phyloP scores from a whole-genome alignment of 768 basidiomycete genomes.

The Rhizopogon vinicolor region DNA sequence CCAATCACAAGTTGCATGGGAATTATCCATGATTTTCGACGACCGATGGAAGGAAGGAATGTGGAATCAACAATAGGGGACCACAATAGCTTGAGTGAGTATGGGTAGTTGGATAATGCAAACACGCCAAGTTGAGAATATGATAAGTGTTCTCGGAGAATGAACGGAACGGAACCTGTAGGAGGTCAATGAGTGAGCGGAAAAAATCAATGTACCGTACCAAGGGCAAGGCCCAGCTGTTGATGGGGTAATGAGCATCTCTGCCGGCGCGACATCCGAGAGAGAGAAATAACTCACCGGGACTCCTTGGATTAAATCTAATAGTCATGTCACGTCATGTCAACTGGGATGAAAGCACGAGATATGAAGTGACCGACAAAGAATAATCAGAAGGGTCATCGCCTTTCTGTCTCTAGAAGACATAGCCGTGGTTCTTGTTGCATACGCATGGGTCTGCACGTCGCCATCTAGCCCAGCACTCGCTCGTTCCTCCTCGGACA shows the following conservation, averaged over 20 bases:
- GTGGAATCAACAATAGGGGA: constrained; percentile 95
- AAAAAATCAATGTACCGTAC: constrained; percentile 31
- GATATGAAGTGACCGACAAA: constrained; percentile 58
- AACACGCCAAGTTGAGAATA: constrained; percentile 97
- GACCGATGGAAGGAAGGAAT: constrained; percentile 78
- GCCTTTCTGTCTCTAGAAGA: constrained; percentile 77
- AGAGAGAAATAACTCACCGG: constrained; percentile 54
- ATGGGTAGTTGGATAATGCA: constrained; percentile 89
- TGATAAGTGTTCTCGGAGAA: constrained; percentile 90
- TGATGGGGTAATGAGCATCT: not conserved
- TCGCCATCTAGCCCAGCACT: constrained; percentile 36
- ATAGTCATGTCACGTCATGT: constrained; percentile 4
- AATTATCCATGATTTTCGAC: constrained; percentile 98
- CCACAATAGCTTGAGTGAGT: constrained; percentile 96
- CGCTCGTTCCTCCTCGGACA: constrained; percentile 52
- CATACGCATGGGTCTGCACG: constrained; percentile 27
- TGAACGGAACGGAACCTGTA: constrained; percentile 91
- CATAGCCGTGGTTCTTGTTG: constrained; percentile 42
- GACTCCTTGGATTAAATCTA: constrained; percentile 83
- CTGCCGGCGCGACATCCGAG: not conserved
- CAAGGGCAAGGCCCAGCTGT: constrained; percentile 85
- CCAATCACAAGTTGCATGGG: constrained; percentile 95
- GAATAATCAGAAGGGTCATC: constrained; percentile 78
- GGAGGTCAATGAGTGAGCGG: constrained; percentile 3
- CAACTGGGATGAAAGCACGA: constrained; percentile 10